Base-by-base conservation (phyloP, 306 rosid genomes). In the Vicia villosa region DNA sequence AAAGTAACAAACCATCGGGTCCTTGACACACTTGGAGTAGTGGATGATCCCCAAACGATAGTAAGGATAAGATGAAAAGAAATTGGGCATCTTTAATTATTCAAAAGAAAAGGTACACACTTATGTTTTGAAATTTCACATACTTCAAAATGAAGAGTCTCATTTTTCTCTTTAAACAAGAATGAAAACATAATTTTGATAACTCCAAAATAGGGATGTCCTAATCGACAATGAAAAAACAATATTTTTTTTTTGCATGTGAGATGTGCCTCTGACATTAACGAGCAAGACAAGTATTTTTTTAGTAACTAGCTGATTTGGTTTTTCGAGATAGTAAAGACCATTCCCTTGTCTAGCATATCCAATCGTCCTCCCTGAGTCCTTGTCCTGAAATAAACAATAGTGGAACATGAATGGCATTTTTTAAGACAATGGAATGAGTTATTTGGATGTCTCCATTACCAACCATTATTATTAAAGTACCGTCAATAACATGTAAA, bases 151-250 rank as follows among this genome's bases (percentile, higher is more conserved):
- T 9, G 26, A 50, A 50, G n/a, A 8, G 1, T 17, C 26, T 8
- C 26, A 50, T 8, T 9, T 10, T 50, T 50, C 0, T 17, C 12
- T 0, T 13, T 12, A 50, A 50, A 50, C 26, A 50, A 50, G 1
- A 5, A 17, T 50, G 57, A 28, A 50, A 50, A 50, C 57, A 17
- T 50, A 50, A 19, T 13, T 17, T 50, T 50, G 57, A 50, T 17
- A 19, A 50, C 57, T 50, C 57, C 57, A 50, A 50, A 13, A 38
- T 15, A 45, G 14, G 50, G 50, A 50, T 49, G 56, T 49, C 56
- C 26, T 49, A 49, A 49, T 15, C 56, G 24, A 17, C 56, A 15
- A 49, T 49, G 26, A 6, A 50, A 50, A 50, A 50, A 14, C 56
- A 50, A 17, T 16, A 8, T 7, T 17, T 8, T 50, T 3, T 50